Base-by-base conservation (phyloP, 257 asterid species). In the Gentiana dahurica region DNA sequence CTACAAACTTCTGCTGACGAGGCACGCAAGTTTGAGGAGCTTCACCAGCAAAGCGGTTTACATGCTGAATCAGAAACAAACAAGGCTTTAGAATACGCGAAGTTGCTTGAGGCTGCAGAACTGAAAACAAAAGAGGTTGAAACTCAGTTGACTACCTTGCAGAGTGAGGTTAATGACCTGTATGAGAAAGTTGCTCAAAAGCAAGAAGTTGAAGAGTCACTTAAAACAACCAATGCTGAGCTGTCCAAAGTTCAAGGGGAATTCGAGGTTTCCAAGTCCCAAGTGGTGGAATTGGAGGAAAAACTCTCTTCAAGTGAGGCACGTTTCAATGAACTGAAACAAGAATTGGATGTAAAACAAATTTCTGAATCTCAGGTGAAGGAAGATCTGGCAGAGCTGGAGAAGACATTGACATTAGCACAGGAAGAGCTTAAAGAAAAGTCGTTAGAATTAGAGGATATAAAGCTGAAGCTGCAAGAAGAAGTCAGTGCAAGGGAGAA, bases 261-360 rank as follows among this genome's bases (percentile, higher is more conserved):
- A 60, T 65, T 87, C 64, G 87, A 81, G 72, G 69, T 67, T 55
- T 74, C 91, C 4, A 91, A 81, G 77, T 79, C 95, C 12, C 73
- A 75, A 62, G 78, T 70, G 57, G 63, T 74, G 57, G 90, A 81
- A 24, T 71, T 68, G 52, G 95, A 79, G 72, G 63, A 72, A 75
- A 77, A 65, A 77, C 82, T 84, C 45, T 81, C 95, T 64, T 82
- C 87, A 12, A 80, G 80, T 72, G 95, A 90, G 66, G 75, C 81
- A 62, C 47, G 67, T 15, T 6, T 82, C 8, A 52, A 60, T 9
- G 91, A 84, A 68, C 49, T 84, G 64, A 69, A 72, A 32, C 84
- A 76, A 51, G 89, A 80, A 49, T 63, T 84, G 71, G 87, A 82
- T 49, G 45, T 72, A 15, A 71, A 69, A 55, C 80, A 59, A 65